Conservation (phyloP, 441 rosid species). For the Metrosideros polymorpha region DNA sequence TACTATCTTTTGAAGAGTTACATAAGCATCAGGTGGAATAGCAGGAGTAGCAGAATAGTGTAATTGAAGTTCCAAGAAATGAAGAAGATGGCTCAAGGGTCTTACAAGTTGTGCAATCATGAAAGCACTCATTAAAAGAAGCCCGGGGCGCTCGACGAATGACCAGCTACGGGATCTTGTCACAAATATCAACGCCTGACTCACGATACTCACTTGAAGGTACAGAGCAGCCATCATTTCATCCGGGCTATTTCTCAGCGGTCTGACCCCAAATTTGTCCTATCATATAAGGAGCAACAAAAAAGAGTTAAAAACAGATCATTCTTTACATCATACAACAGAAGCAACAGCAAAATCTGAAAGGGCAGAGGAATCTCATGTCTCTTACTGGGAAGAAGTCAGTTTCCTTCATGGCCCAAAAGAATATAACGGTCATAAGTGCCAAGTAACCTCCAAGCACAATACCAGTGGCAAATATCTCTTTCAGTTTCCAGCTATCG, state of each 20-base stretch:
- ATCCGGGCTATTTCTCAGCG: neutral
- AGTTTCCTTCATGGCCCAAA: conserved; percentile 3
- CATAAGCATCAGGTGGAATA: neutral
- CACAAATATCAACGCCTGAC: conserved; percentile 14
- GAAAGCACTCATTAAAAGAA: conserved; percentile 4
- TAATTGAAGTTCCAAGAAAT: neutral
- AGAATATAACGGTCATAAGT: conserved; percentile 13
- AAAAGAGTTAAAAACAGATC: neutral
- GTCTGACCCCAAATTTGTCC: conserved; percentile 1
- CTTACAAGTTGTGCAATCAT: conserved; percentile 10
- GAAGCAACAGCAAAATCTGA: neutral
- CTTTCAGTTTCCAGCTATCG: conserved; percentile 15
- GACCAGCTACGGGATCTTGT: conserved; percentile 15
- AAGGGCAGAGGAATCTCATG: neutral
- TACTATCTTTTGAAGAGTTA: neutral
- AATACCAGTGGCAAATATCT: conserved; percentile 12
- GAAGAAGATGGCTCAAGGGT: neutral
- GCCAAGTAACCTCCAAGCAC: conserved; percentile 12
- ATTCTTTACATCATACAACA: neutral
- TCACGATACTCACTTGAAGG: conserved; percentile 15
- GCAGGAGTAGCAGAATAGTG: neutral
- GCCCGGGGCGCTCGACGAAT: conserved; percentile 1
- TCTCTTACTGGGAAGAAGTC: conserved; percentile 8
- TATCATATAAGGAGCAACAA: neutral
- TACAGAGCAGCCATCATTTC: conserved; percentile 15